These are phyloP conservation scores for Sporothrix humicola DNA, from an alignment of 2,329 filamentous ascomycete genomes.

Conservation along the genomic window DNA sequence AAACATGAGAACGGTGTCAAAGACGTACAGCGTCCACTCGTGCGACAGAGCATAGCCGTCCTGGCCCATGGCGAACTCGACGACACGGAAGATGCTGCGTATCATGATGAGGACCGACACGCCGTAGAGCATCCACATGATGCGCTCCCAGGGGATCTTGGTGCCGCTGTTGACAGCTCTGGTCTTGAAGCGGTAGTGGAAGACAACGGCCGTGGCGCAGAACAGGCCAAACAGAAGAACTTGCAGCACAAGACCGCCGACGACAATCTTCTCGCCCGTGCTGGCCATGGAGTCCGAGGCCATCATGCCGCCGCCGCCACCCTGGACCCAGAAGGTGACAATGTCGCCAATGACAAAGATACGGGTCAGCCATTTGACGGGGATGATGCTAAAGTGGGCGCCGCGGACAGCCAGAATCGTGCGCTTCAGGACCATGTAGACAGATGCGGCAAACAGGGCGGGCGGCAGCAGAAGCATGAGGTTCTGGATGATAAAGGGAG, in stretches of 20 bases:
- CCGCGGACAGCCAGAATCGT: slow-evolving; percentile 42
- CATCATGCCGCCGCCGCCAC: slow-evolving; percentile 49
- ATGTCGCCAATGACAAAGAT: slow-evolving; percentile 56
- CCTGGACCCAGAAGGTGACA: slow-evolving; percentile 52
- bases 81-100: slow-evolving; percentile 47
- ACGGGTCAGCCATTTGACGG: slow-evolving; percentile 51
- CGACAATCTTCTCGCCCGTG: slow-evolving; percentile 50
- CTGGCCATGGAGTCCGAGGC: slow-evolving; percentile 39
- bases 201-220: slow-evolving; percentile 51
- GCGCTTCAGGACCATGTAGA: slow-evolving; percentile 53
- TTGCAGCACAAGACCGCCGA: slow-evolving; percentile 55
- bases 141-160: slow-evolving; percentile 42
- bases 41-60: slow-evolving; percentile 42
- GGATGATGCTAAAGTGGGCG: slow-evolving; percentile 40
- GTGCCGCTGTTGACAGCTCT: not conserved
- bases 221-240: slow-evolving; percentile 56
- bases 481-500: slow-evolving; percentile 47
- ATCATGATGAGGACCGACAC: slow-evolving; percentile 45
- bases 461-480: slow-evolving; percentile 47
- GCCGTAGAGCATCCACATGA: slow-evolving; percentile 39
- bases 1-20: slow-evolving; percentile 44
- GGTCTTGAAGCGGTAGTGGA: slow-evolving; percentile 50
- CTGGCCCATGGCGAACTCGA: slow-evolving; percentile 48
- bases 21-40: slow-evolving; percentile 45
- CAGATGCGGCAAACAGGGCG: slow-evolving; percentile 49